Evolutionary conservation across 306 rosid species (phyloP).

Genomic region (Delonix regia): DNA sequence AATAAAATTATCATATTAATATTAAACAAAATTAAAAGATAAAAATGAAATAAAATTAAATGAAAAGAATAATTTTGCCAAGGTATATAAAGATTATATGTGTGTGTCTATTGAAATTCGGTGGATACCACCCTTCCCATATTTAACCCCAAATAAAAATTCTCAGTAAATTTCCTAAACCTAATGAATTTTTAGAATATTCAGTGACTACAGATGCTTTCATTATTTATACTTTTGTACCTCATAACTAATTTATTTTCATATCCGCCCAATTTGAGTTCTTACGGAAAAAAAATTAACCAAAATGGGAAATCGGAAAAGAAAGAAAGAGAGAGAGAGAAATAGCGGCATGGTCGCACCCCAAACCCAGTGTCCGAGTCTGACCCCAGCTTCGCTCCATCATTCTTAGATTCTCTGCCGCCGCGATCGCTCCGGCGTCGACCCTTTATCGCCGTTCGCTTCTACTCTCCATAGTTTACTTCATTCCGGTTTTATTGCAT

Average conservation of each 20-base stretch:
- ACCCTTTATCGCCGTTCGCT: neutral
- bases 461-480: neutral
- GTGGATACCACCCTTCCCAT: too few relatives aligned
- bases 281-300: neutral
- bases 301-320: neutral
- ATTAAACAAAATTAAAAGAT: too few relatives aligned
- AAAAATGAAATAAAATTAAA: too few relatives aligned
- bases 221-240: neutral
- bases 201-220: too few relatives aligned
- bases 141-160: too few relatives aligned
- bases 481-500: neutral
- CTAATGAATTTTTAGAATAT: too few relatives aligned
- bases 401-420: neutral
- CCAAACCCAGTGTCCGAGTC: neutral
- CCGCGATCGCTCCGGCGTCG: neutral
- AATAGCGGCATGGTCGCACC: neutral
- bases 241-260: neutral
- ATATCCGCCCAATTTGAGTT: neutral
- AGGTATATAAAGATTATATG: too few relatives aligned
- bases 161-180: too few relatives aligned
- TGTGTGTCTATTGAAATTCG: too few relatives aligned
- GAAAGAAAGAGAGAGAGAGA: neutral
- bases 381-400: neutral
- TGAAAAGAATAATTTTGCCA: too few relatives aligned
- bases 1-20: too few relatives aligned